Evolutionary conservation across 1,139 yeast genomes (phyloP).

Genomic region (Blastobotrys elegans): DNA sequence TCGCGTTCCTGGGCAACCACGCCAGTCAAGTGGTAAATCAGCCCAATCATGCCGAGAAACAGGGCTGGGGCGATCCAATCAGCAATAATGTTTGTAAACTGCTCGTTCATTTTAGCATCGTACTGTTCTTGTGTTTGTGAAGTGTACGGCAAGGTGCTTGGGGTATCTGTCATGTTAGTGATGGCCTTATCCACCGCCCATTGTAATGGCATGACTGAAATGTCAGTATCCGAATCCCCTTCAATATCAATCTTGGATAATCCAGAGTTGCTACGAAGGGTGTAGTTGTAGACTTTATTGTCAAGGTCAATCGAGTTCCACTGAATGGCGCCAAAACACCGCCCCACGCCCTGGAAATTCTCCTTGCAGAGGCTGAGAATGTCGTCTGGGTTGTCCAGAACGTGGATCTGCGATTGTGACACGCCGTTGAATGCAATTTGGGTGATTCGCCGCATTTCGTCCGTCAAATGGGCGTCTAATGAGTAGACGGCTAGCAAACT

Average conservation of each 20-base stretch:
- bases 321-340: conserved; percentile 35
- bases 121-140: conserved; percentile 26
- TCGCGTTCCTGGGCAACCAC: conserved; percentile 34
- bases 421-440: conserved; percentile 28
- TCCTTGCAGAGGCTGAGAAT: conserved; percentile 30
- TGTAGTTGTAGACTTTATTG: conserved; percentile 31
- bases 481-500: conserved; percentile 30
- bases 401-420: conserved; percentile 26
- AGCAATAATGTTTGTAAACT: conserved; percentile 28
- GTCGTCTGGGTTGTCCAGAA: conserved; percentile 25
- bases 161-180: conserved; percentile 26
- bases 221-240: conserved; percentile 28
- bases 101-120: conserved; percentile 22
- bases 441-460: conserved; percentile 30
- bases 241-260: conserved; percentile 26
- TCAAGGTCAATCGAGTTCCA: conserved; percentile 31
- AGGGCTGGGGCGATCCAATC: conserved; percentile 36
- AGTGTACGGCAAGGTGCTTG: conserved; percentile 33
- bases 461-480: conserved; percentile 8
- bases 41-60: conserved; percentile 35
- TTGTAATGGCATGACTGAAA: conserved; percentile 33
- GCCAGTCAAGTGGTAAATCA: conserved; percentile 36
- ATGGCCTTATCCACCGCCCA: conserved; percentile 37
- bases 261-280: conserved; percentile 35
- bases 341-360: conserved; percentile 32